Percentiles rank a stretch among this genome's conserved stretches.
These are phyloP conservation scores for Quercus ilex DNA, from an alignment of 306 rosid genomes.

Conservation along the genomic window DNA sequence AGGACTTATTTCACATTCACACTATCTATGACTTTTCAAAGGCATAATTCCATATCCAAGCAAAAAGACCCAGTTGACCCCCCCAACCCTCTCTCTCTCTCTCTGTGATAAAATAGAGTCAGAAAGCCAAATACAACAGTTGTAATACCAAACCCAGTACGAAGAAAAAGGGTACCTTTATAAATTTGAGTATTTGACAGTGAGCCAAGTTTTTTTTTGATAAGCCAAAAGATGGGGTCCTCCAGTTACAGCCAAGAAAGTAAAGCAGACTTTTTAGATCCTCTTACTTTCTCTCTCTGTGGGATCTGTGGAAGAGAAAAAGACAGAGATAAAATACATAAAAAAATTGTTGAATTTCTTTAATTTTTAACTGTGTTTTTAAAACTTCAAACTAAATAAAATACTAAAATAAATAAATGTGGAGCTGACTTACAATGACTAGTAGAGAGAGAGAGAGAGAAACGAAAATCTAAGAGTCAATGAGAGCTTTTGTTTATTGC, in stretches of 20 bases:
- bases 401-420: not conserved
- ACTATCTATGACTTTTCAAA: slow-evolving; percentile 39
- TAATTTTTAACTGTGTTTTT: too few relatives aligned
- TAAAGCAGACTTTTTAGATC: slow-evolving; percentile 35
- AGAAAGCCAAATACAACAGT: slow-evolving; percentile 33
- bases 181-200: slow-evolving; percentile 27
- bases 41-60: slow-evolving; percentile 41
- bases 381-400: not conserved
- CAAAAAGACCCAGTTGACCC: slow-evolving; percentile 38
- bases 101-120: slow-evolving; percentile 16
- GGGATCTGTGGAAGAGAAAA: slow-evolving; percentile 57
- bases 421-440: slow-evolving; percentile 30
- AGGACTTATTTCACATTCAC: slow-evolving; percentile 35
- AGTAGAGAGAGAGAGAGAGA: not conserved
- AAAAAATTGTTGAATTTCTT: not conserved
- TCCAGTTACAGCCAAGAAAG: slow-evolving; percentile 31
- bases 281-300: slow-evolving; percentile 26
- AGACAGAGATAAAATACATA: slow-evolving; percentile 23
- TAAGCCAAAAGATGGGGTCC: slow-evolving; percentile 24
- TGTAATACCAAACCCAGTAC: slow-evolving; percentile 45
- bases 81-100: not conserved
- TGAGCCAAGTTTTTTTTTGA: slow-evolving; percentile 23
- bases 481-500: not conserved
- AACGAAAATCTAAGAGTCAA: slow-evolving; percentile 25
- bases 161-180: slow-evolving; percentile 39